Evolutionary conservation across 768 basidiomycete genomes (phyloP).

Genomic region (Leccinum uliginosum): DNA sequence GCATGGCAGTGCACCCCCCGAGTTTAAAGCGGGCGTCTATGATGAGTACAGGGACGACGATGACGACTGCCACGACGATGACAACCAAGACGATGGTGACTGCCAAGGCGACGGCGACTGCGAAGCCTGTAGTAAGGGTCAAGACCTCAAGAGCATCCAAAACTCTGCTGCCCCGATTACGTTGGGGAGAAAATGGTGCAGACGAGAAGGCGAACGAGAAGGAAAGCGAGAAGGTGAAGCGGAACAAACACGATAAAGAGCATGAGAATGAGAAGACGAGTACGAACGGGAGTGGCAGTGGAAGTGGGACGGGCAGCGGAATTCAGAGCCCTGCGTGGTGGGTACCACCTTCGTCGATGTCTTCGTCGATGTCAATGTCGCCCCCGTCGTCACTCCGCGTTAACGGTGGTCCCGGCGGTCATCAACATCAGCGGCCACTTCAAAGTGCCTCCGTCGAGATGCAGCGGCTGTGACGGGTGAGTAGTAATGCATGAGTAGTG

Average conservation of each 20-base stretch:
- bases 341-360: background rate
- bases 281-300: constrained; percentile 1
- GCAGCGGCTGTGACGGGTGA: background rate
- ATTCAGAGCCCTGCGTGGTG: background rate
- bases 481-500: constrained; percentile 11
- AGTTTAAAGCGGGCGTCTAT: constrained; percentile 24
- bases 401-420: background rate
- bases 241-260: background rate
- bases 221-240: background rate
- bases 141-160: background rate
- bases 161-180: background rate
- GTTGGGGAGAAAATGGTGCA: background rate
- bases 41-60: constrained; percentile 9
- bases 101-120: no score
- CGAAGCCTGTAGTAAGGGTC: background rate
- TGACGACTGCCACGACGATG: background rate
- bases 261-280: background rate
- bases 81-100: background rate
- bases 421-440: background rate
- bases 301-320: background rate
- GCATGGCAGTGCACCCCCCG: background rate
- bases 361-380: background rate
- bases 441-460: constrained; percentile 5
- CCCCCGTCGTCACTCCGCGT: background rate
- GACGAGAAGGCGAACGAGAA: background rate